phyloP scores from a whole-genome alignment of 768 basidiomycete genomes.

The Mrakia frigida region DNA sequence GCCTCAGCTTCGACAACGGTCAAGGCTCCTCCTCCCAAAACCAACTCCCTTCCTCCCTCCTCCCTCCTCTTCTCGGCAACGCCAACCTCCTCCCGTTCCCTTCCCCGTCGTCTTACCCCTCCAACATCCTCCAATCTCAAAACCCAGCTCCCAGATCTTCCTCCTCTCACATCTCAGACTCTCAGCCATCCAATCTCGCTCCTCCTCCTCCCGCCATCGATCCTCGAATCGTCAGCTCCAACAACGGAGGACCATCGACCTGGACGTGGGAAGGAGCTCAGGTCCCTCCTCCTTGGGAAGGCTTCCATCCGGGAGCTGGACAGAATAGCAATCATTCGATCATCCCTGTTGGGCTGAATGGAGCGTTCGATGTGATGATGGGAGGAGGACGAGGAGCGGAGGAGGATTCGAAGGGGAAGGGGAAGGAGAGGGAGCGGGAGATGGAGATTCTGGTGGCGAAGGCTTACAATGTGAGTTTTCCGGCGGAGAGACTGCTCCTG shows the following conservation, averaged over 20 bases:
- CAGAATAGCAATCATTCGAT: background rate
- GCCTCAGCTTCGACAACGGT: background rate
- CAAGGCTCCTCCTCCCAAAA: background rate
- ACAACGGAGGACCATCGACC: background rate
- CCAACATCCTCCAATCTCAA: background rate
- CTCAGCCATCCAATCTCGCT: background rate
- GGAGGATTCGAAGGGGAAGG: background rate
- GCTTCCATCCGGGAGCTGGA: background rate
- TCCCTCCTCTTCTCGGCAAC: background rate
- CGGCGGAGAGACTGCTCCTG: too few relatives aligned
- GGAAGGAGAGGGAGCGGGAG: constrained; percentile 2
- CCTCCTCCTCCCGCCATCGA: too few relatives aligned
- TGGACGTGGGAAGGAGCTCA: background rate
- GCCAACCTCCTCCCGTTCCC: background rate
- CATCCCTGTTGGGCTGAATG: too few relatives aligned
- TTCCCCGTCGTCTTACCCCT: background rate
- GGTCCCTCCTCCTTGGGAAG: background rate
- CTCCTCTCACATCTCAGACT: background rate
- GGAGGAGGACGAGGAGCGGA: background rate
- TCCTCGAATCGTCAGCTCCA: background rate
- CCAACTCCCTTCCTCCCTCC: constrained; percentile 1
- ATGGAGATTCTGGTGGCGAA: background rate
- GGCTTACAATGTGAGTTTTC: background rate
- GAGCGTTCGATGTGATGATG: too few relatives aligned
- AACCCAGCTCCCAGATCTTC: background rate